Evolutionary conservation across 2,329 filamentous ascomycete genomes (phyloP).

Genomic region (Trichoderma sp.): DNA sequence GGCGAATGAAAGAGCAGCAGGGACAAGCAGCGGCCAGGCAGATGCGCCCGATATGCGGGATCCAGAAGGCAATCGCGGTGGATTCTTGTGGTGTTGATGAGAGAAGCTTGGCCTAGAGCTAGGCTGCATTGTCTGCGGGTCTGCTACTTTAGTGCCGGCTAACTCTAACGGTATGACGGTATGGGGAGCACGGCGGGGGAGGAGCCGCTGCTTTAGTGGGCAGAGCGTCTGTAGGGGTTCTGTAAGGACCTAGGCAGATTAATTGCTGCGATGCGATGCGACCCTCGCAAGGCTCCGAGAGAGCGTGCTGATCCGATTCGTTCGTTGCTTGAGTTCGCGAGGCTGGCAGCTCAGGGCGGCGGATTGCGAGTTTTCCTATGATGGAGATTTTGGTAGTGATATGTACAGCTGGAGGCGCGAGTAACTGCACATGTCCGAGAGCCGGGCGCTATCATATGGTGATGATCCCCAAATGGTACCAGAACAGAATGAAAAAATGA

Average conservation of each 20-base stretch:
- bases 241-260: not conserved
- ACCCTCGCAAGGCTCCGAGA: not conserved
- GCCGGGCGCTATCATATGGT: not conserved
- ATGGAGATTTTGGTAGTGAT: not conserved
- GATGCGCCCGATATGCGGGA: constrained; percentile 15
- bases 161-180: not conserved
- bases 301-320: constrained; percentile 1
- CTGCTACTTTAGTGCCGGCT: constrained; percentile 20
- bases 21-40: constrained; percentile 16
- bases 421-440: not conserved
- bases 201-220: not conserved
- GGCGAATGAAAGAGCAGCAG: constrained; percentile 12
- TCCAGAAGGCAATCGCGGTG: constrained; percentile 8
- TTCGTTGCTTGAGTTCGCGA: not conserved
- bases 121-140: constrained; percentile 21
- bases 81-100: constrained; percentile 4
- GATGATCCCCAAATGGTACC: not conserved
- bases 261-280: not conserved
- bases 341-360: not conserved
- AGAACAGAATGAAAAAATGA: not conserved
- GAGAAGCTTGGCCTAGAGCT: constrained; percentile 10
- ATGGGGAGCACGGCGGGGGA: constrained; percentile 3
- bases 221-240: not conserved
- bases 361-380: not conserved
- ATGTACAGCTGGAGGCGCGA: not conserved